Evolutionary conservation across 176 grass and related monocot species (phyloP), one percentile per base, ranked within the genome.

Genomic region (Rhipidocladum racemiflorum): DNA sequence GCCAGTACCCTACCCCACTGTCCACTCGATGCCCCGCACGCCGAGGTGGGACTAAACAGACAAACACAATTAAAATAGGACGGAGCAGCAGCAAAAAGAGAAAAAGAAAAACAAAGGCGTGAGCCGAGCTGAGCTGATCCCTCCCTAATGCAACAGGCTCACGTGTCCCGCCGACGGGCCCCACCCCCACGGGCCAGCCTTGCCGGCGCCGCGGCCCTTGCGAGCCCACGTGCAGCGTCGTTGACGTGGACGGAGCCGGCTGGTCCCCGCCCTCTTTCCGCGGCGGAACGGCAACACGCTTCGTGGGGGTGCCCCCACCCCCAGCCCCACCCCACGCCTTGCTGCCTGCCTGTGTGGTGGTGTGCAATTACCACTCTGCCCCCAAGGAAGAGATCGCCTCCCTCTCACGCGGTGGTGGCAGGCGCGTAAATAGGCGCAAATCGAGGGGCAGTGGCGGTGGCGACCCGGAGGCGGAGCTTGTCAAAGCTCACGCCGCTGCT

Each of bases 191-290:
- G 32, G 2, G 27, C 69, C 12, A 16, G 28, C 70, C 27, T 17
- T 4, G 6, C 48, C 4, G 86, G 80, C 2, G 66, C 86, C 79
- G 0, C 0, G 0, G 38, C 59, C 80, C 68, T 40, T 80, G 75
- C 65, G 83, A 28, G 64, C 87, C 77, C 88, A 89, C 88, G 83
- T 81, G 83, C 78, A 82, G 83, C 65, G 64, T 67, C 78, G 82
- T 72, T 85, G 88, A 85, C 82, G 88, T 86, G 83, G 88, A 85
- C 87, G 76, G 87, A n/a, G 20, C 51, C 20, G 2, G 51, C 20
- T 9, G 51, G 48, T 50, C 16, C 48, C 46, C 44, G 11, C 40
- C 11, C 57, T 39, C 64, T 51, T 34, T 77, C 23, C 29, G 50
- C 62, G 14, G 4, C 29, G n/a, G 44, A 46, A 15, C 39, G 18